A percentile compares a stretch with the other conserved stretches of the same genome.
phyloP scores from a whole-genome alignment of 2,329 filamentous ascomycete species.

The Camillea tinctor region DNA sequence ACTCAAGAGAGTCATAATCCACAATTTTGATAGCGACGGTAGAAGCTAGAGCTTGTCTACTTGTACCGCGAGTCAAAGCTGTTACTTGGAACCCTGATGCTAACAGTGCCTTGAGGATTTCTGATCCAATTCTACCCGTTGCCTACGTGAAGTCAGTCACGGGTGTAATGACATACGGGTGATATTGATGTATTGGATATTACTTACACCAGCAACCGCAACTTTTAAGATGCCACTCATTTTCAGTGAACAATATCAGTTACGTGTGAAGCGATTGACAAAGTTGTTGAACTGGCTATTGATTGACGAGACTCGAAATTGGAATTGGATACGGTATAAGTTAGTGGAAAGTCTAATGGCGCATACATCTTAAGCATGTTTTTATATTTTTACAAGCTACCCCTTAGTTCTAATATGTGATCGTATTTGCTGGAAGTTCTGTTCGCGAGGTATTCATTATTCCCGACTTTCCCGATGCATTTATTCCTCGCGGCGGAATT shows the following conservation, averaged over 20 bases:
- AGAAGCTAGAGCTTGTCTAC: conserved; percentile 33
- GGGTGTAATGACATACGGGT: not conserved
- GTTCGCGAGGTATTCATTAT: not conserved
- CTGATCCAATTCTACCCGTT: conserved; percentile 37
- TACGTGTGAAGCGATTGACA: not conserved
- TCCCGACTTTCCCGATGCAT: not conserved
- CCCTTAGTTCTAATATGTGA: not conserved
- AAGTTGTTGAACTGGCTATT: not conserved
- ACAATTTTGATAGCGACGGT: conserved; percentile 44
- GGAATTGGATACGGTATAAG: not conserved
- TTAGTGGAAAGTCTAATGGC: not conserved
- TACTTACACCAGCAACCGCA: conserved; percentile 21
- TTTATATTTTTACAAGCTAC: not conserved
- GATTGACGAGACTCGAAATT: not conserved
- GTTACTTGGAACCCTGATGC: conserved; percentile 49
- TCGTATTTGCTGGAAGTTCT: not conserved
- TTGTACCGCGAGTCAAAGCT: conserved; percentile 51
- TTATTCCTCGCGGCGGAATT: not conserved
- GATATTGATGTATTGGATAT: not conserved
- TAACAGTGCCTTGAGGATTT: conserved; percentile 38
- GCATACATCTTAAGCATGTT: not conserved
- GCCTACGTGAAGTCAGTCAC: conserved; percentile 12
- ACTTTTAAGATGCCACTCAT: conserved; percentile 13
- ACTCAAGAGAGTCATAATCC: conserved; percentile 47
- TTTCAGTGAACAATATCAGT: not conserved